Conservation (phyloP, 192 early-diverging fungal genomes). For the Diversispora eburnea region DNA sequence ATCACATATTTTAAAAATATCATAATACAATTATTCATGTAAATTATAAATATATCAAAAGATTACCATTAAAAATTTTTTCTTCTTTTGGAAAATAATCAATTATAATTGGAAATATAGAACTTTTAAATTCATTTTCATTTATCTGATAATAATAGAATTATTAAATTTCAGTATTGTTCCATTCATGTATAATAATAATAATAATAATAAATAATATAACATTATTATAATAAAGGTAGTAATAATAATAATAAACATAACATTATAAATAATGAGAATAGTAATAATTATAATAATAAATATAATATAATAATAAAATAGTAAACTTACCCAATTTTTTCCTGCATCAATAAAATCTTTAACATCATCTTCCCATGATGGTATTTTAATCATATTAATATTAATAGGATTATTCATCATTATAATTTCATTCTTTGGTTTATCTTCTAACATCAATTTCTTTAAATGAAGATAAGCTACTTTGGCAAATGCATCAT, state of each 20-base stretch:
- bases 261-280: neutral
- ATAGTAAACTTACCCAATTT: neutral
- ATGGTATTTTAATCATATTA: slow-evolving; percentile 1
- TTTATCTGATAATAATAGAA: too few relatives aligned
- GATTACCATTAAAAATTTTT: too few relatives aligned
- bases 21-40: too few relatives aligned
- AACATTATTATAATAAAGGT: too few relatives aligned
- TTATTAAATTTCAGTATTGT: too few relatives aligned
- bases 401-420: neutral
- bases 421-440: slow-evolving; percentile 25
- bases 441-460: slow-evolving; percentile 67
- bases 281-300: neutral
- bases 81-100: too few relatives aligned
- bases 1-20: too few relatives aligned
- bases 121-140: too few relatives aligned
- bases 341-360: neutral
- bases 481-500: slow-evolving; percentile 79
- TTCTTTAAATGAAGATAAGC: slow-evolving; percentile 73
- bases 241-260: slow-evolving; percentile 9
- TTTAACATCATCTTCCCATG: slow-evolving; percentile 18
- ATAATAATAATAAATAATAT: too few relatives aligned
- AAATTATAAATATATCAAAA: too few relatives aligned
- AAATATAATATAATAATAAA: neutral
- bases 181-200: too few relatives aligned
- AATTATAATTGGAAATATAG: too few relatives aligned